A percentile compares a stretch with the other conserved stretches of the same genome.
These are phyloP conservation scores for Scedosporium minutisporum DNA, from an alignment of 2,329 filamentous ascomycete genomes.

Conservation along the genomic window DNA sequence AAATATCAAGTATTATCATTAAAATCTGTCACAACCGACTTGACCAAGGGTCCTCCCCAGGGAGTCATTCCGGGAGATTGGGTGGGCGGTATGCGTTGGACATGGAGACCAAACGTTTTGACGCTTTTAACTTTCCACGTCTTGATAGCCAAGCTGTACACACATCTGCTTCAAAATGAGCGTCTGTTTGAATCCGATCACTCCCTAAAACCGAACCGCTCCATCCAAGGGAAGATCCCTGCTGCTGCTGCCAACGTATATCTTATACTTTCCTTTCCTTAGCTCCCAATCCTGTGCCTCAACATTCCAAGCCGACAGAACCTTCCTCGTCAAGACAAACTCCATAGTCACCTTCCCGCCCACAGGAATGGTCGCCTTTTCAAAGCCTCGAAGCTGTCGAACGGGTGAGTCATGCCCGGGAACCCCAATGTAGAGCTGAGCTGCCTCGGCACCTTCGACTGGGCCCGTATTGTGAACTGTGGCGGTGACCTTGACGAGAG, in stretches of 20 bases:
- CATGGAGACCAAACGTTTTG: too few species aligned
- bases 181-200: too few species aligned
- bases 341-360: slow-evolving; percentile 32
- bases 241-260: slow-evolving; percentile 40
- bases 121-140: too few species aligned
- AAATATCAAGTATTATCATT: too few species aligned
- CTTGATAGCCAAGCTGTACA: too few species aligned
- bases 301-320: slow-evolving; percentile 59
- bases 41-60: too few species aligned
- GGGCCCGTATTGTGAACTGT: slow-evolving; percentile 32
- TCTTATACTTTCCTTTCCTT: slow-evolving; percentile 30
- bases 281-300: slow-evolving; percentile 51
- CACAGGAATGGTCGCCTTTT: slow-evolving; percentile 43
- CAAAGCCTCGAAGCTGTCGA: slow-evolving; percentile 56
- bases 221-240: slow-evolving; percentile 27
- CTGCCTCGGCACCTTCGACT: slow-evolving; percentile 34
- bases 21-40: too few species aligned
- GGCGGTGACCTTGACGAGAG: slow-evolving; percentile 27
- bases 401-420: slow-evolving; percentile 33
- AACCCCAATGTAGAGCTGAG: slow-evolving; percentile 38
- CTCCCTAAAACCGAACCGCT: too few species aligned
- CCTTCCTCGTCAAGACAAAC: slow-evolving; percentile 50
- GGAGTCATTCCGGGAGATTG: too few species aligned
- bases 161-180: too few species aligned
- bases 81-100: too few species aligned